Base-by-base conservation (phyloP, 2,329 filamentous ascomycete species). In the Paraphoma chrysanthemicola region DNA sequence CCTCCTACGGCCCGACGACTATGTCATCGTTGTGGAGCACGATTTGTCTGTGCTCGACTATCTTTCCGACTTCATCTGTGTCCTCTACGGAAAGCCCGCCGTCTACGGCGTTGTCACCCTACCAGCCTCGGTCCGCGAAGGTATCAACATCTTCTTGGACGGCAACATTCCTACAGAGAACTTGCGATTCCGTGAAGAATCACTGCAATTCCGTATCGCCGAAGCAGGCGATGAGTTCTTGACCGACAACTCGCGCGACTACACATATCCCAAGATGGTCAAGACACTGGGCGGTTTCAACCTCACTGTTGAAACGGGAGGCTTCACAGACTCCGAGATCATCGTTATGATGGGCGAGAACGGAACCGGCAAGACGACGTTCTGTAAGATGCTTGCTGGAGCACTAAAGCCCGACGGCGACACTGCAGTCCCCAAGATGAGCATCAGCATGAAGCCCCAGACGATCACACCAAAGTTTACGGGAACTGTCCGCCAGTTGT, bases 331-430 rank as follows among this genome's bases (percentile, higher is more conserved):
- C 78, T 99, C 95, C 0, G 95, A 99, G 77, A 99, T 99, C 68
- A 88, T 99, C 55, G 95, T 99, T 79, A 96, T 99, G 92, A 98
- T 99, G 95, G 95, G 95, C 68, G 94, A 98, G 83, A 99, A 99
- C 81, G 95, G 95, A 81, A 99, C 96, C 36, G 96, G 96, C 78
- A 97, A 99, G 85, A 99, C 95, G 1, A 99, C 95, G 5, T 99
- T 99, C 85, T 98, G 94, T 84, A 92, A 90, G 76, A 90, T 99
- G 82, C 85, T 99, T 66, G 95, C 95, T 55, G 96, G 96, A 75
- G 92, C 91, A 39, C 85, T 96, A 69, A 94, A 97, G 81, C 95
- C 96, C 8, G 96, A 99, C 70, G 88, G 86, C 69, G 88, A 84
- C 64, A 83, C 86, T 70, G 87, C 87, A 70, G 86, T 99, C 14